Conservation (phyloP, 2,329 filamentous ascomycete genomes). For the Diaporthe sp. region DNA sequence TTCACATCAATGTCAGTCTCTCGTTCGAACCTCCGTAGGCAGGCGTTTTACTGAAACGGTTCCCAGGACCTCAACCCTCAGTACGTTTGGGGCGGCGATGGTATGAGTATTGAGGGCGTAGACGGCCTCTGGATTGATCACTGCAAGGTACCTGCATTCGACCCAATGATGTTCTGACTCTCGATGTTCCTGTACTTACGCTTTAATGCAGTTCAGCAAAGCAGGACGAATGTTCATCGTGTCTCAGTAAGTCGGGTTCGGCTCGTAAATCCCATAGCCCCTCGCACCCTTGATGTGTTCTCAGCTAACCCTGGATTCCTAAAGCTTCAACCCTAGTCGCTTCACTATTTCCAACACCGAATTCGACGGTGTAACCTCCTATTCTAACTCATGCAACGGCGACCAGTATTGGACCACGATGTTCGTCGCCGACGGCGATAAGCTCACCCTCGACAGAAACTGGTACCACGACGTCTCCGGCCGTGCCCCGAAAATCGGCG, state of each 20-base stretch:
- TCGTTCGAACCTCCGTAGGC: no score
- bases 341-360: slow-evolving; percentile 71
- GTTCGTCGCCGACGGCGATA: slow-evolving; percentile 63
- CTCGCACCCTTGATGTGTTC: no score
- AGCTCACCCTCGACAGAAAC: slow-evolving; percentile 68
- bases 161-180: no score
- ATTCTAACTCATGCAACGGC: slow-evolving; percentile 67
- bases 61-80: slow-evolving; percentile 43
- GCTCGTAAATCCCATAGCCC: no score
- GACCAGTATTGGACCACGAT: slow-evolving; percentile 71
- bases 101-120: slow-evolving; percentile 59
- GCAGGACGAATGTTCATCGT: slow-evolving; percentile 71
- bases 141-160: slow-evolving; percentile 66
- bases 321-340: no score
- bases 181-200: no score
- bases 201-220: no score
- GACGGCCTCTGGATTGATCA: slow-evolving; percentile 60
- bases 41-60: no score
- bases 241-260: slow-evolving; percentile 61
- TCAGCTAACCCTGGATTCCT: no score
- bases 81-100: slow-evolving; percentile 62
- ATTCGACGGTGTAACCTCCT: slow-evolving; percentile 64
- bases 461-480: slow-evolving; percentile 70
- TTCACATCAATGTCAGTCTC: no score
- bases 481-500: slow-evolving; percentile 52